Percentiles rank a stretch among this genome's conserved stretches.
phyloP scores from a whole-genome alignment of 2,329 filamentous ascomycete genomes.

The Aulographum hederae region DNA sequence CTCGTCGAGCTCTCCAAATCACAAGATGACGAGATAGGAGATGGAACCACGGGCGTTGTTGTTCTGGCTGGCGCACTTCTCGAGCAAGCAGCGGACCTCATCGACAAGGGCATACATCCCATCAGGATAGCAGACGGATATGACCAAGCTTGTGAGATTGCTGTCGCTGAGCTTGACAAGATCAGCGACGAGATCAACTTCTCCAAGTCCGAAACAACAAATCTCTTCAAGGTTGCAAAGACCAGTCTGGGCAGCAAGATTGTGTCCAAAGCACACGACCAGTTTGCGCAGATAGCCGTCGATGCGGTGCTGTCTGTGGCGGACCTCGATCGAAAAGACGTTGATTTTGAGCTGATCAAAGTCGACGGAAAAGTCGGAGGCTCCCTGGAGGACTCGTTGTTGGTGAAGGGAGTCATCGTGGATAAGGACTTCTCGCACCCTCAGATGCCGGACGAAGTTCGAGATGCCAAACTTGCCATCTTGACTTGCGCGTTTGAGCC shows the following conservation, averaged over 20 bases:
- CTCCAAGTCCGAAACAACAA: slow-evolving; percentile 57
- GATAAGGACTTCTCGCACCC: slow-evolving; percentile 99
- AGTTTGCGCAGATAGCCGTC: slow-evolving; percentile 93
- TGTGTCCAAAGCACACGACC: slow-evolving; percentile 95
- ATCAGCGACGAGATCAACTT: slow-evolving; percentile 90
- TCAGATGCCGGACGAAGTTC: slow-evolving; percentile 93
- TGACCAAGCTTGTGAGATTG: slow-evolving; percentile 93
- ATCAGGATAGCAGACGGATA: slow-evolving; percentile 98
- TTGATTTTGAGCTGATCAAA: slow-evolving; percentile 98
- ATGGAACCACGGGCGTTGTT: slow-evolving; percentile 94
- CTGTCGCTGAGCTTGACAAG: slow-evolving; percentile 75
- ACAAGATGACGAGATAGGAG: slow-evolving; percentile 96
- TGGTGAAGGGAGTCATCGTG: slow-evolving; percentile 95
- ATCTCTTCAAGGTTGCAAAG: slow-evolving; percentile 85
- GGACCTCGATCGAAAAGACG: slow-evolving; percentile 87
- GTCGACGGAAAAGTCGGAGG: slow-evolving; percentile 97
- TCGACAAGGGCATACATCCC: slow-evolving; percentile 98
- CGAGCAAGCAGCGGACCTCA: slow-evolving; percentile 91
- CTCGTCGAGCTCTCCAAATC: slow-evolving; percentile 95
- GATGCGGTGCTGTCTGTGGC: slow-evolving; percentile 94
- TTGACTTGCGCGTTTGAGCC: slow-evolving; percentile 96
- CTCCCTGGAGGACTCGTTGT: slow-evolving; percentile 74
- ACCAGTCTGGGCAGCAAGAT: slow-evolving; percentile 97
- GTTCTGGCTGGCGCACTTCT: slow-evolving; percentile 86
- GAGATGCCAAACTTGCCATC: slow-evolving; percentile 92